A percentile compares a stretch with the other conserved stretches of the same genome.
Evolutionary conservation across 2,329 filamentous ascomycete genomes (phyloP).

Genomic region (Colletotrichum endophyticum): DNA sequence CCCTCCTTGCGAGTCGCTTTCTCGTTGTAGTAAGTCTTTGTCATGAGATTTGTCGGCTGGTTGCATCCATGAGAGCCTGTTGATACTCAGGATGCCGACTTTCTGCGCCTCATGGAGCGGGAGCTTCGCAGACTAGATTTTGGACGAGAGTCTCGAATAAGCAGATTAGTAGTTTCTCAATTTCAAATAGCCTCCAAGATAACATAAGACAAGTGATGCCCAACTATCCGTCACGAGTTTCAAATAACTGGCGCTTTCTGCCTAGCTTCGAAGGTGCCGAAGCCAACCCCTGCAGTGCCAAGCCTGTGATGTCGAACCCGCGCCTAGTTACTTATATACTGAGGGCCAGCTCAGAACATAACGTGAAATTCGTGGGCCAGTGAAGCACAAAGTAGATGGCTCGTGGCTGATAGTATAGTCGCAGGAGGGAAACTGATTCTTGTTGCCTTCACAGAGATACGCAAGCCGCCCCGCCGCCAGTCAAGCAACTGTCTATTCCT

Average conservation of each 20-base stretch:
- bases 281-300: neutral
- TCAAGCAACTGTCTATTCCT: neutral
- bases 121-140: neutral
- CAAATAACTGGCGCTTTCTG: neutral
- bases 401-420: neutral
- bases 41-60: neutral
- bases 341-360: neutral
- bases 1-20: neutral
- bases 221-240: neutral
- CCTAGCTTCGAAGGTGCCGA: neutral
- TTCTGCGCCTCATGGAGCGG: neutral
- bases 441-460: neutral
- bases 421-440: neutral
- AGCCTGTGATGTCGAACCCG: neutral
- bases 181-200: neutral
- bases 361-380: neutral
- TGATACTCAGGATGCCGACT: neutral
- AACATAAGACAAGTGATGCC: neutral
- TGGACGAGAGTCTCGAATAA: neutral
- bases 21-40: neutral
- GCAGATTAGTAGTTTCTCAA: neutral
- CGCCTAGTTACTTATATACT: neutral
- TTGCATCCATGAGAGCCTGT: neutral
- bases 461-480: too few species aligned
- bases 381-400: neutral